Conservation (phyloP, 2,329 filamentous ascomycete genomes). For the Hypoxylon sp. region DNA sequence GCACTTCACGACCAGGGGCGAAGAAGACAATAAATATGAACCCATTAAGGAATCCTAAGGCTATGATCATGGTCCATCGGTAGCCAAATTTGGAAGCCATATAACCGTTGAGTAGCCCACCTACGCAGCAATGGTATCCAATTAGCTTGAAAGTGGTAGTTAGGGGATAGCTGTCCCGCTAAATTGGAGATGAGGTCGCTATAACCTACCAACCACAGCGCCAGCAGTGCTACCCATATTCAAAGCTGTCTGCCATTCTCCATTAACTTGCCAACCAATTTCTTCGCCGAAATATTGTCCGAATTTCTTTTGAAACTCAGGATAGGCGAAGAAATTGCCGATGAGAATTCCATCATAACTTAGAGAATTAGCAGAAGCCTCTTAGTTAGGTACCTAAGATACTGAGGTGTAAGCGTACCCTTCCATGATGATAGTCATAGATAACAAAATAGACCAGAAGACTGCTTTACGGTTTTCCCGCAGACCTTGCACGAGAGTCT, state of each 20-base stretch:
- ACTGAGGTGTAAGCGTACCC: conserved; percentile 42
- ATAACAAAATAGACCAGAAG: conserved; percentile 53
- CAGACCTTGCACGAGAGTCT: conserved; percentile 51
- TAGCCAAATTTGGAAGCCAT: conserved; percentile 52
- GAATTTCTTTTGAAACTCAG: conserved; percentile 52
- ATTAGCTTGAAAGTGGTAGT: not conserved
- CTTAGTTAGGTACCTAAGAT: not conserved
- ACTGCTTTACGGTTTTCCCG: conserved; percentile 51
- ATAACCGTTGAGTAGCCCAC: conserved; percentile 52
- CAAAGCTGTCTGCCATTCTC: conserved; percentile 52
- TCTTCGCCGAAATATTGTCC: conserved; percentile 47
- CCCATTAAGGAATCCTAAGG: conserved; percentile 50
- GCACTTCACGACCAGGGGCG: conserved; percentile 43
- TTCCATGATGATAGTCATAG: conserved; percentile 55
- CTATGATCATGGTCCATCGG: conserved; percentile 52
- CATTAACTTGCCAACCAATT: conserved; percentile 49
- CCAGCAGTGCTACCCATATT: conserved; percentile 53
- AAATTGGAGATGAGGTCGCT: not conserved
- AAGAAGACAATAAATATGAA: conserved; percentile 53
- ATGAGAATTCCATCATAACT: conserved; percentile 55
- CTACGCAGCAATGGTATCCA: conserved; percentile 31
- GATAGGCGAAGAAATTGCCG: conserved; percentile 53
- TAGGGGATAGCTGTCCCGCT: too few species aligned
- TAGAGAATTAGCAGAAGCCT: conserved; percentile 7
- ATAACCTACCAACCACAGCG: conserved; percentile 50